These are phyloP conservation scores for Suillus cothurnatus DNA, from an alignment of 768 basidiomycete species.

Conservation along the genomic window DNA sequence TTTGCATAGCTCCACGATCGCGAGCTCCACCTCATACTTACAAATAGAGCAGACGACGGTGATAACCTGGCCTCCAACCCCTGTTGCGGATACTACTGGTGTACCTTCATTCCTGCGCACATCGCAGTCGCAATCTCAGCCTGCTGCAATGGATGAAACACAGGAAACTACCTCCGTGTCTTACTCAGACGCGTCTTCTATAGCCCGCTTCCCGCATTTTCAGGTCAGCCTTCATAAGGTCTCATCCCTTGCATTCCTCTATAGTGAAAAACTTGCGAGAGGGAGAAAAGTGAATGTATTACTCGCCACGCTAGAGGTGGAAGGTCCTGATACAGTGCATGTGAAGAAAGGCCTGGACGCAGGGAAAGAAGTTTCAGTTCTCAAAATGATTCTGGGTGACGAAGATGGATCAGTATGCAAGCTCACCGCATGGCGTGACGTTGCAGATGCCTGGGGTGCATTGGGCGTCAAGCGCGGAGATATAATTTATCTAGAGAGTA, in stretches of 20 bases:
- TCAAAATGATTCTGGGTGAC: conserved; percentile 75
- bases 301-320: conserved; percentile 71
- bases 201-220: conserved; percentile 72
- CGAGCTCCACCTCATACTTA: conserved; percentile 10
- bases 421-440: conserved; percentile 78
- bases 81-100: conserved; percentile 23
- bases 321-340: conserved; percentile 69
- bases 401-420: conserved; percentile 69
- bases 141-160: conserved; percentile 36
- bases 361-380: conserved; percentile 65
- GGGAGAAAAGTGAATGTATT: conserved; percentile 59
- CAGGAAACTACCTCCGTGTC: conserved; percentile 53
- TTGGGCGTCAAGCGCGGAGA: conserved; percentile 66
- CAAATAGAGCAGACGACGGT: conserved; percentile 48
- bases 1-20: conserved; percentile 3
- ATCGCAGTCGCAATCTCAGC: conserved; percentile 20
- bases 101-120: conserved; percentile 28
- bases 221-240: conserved; percentile 69
- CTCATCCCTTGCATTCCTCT: conserved; percentile 48
- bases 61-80: conserved; percentile 63
- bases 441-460: conserved; percentile 72
- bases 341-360: conserved; percentile 71
- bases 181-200: conserved; percentile 70
- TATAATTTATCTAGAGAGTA: conserved; percentile 70
- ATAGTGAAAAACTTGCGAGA: conserved; percentile 22